Evolutionary conservation across 345 rosid species (phyloP).

Genomic region (Dipteronia sinensis): DNA sequence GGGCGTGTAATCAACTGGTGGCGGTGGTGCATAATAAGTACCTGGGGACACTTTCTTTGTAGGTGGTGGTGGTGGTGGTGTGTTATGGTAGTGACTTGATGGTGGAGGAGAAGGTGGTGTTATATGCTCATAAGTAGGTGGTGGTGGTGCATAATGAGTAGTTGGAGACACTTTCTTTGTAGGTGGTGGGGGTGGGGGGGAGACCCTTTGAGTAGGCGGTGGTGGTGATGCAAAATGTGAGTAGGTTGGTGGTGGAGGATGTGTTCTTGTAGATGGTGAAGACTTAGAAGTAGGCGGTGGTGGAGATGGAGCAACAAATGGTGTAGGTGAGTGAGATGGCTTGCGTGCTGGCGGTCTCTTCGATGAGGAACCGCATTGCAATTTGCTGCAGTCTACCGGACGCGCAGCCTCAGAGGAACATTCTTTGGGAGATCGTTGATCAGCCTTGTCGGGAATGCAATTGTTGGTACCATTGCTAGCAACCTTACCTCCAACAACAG

Average conservation of each 20-base stretch:
- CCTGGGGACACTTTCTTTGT: constrained; percentile 41
- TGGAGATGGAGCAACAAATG: constrained; percentile 32
- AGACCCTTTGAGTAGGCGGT: constrained; percentile 24
- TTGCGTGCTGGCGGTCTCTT: constrained; percentile 43
- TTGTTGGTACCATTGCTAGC: constrained; percentile 43
- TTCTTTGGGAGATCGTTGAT: constrained; percentile 53
- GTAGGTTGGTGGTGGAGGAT: constrained; percentile 43
- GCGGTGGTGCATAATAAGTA: constrained; percentile 31
- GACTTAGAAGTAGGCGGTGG: constrained; percentile 51
- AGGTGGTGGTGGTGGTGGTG: constrained; percentile 53
- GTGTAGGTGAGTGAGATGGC: constrained; percentile 11
- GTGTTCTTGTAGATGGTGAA: constrained; percentile 48
- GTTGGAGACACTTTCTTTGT: too few species aligned
- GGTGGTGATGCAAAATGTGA: too few species aligned
- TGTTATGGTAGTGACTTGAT: constrained; percentile 24
- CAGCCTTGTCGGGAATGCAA: constrained; percentile 47
- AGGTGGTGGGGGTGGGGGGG: constrained; percentile 42
- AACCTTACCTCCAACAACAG: constrained; percentile 20
- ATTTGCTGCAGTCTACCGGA: constrained; percentile 61
- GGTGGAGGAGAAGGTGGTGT: constrained; percentile 27
- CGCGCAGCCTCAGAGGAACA: constrained; percentile 55
- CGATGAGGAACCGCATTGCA: constrained; percentile 43
- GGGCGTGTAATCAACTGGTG: constrained; percentile 1
- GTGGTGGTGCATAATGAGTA: neutral
- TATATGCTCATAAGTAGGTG: constrained; percentile 7